Conservation (phyloP, 805 yeast species). For the Monosporozyma solicola region DNA sequence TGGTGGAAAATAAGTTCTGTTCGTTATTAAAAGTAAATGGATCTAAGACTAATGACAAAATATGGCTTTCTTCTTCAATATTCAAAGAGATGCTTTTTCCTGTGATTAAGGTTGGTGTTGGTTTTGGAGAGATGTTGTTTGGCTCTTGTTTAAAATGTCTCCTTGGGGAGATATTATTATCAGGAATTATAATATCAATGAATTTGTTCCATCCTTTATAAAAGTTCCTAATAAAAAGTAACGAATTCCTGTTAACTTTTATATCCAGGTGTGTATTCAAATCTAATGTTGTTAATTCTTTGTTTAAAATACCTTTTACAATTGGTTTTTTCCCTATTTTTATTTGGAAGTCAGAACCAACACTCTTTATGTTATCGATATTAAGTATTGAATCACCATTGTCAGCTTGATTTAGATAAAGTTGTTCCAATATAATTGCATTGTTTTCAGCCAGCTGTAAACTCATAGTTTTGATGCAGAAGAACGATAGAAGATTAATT, state of each 20-base stretch:
- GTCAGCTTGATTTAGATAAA: constrained; percentile 6
- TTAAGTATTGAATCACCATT: constrained; percentile 3
- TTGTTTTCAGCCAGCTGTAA: background rate
- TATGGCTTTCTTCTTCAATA: background rate
- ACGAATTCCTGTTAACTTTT: background rate
- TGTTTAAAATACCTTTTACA: background rate
- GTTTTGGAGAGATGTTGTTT: background rate
- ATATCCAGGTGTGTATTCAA: constrained; percentile 1
- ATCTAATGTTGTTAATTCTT: background rate
- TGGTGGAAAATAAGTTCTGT: background rate
- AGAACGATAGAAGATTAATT: constrained; percentile 3
- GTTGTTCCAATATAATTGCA: constrained; percentile 1
- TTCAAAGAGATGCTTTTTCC: constrained; percentile 4
- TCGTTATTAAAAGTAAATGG: constrained; percentile 1
- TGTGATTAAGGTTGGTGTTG: background rate
- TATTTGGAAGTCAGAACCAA: constrained; percentile 1
- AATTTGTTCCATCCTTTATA: background rate
- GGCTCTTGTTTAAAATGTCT: background rate
- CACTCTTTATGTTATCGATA: constrained; percentile 1
- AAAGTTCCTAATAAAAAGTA: background rate
- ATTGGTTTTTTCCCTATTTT: constrained; percentile 1
- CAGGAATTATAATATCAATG: background rate
- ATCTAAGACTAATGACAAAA: constrained; percentile 4
- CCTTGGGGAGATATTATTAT: background rate
- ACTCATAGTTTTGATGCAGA: constrained; percentile 7